Base-by-base conservation (phyloP, 768 basidiomycete species). In the Dictyophora rubrovolvata region DNA sequence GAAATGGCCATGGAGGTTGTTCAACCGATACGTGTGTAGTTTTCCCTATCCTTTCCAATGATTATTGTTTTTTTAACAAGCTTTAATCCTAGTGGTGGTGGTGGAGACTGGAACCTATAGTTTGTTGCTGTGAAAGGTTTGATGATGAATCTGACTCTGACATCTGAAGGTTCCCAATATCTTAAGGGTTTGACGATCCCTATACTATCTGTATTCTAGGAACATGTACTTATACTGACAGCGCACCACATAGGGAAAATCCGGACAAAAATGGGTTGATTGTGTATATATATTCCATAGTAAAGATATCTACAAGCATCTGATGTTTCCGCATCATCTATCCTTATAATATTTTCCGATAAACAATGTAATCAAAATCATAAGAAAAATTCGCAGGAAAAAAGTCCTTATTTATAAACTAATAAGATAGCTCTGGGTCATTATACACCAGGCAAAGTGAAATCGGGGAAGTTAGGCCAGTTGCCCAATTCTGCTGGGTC, bases 391-490 rank as follows among this genome's bases (percentile, higher is more conserved):
- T 7, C 28, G 4, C 28, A 28, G 28, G n/a, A 42, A 12, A 42
- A 42, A 42, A 42, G 42, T 42, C 42, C 42, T 12, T 42, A 4
- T 42, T 14, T 28, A 28, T 28, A 28, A 28, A 28, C 28, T 7
- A 42, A 42, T 42, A 42, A 42, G 28, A 28, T 28, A 28, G 28
- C 28, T 28, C 28, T 48, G 47, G 4, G 9, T 48, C n/a, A 56
- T 72, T 63, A 80, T 42, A 88, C 68, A 17, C 87, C 87, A 1
- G 87, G 87, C 1, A 69, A 68, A 1, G 78, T 81, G 66, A 90
- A 90, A 55, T 84, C 87, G 28, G 84, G 78, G 64, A 80, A 71
- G 56, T 80, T 56, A 0, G 88, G 88, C 88, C 88, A 91, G 63
- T 85, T 82, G 0, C 88, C 88, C 11, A 91, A 68, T 55, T 73